Base-by-base conservation (phyloP, 1,139 yeast species). In the Magnusiomyces clavatus region DNA sequence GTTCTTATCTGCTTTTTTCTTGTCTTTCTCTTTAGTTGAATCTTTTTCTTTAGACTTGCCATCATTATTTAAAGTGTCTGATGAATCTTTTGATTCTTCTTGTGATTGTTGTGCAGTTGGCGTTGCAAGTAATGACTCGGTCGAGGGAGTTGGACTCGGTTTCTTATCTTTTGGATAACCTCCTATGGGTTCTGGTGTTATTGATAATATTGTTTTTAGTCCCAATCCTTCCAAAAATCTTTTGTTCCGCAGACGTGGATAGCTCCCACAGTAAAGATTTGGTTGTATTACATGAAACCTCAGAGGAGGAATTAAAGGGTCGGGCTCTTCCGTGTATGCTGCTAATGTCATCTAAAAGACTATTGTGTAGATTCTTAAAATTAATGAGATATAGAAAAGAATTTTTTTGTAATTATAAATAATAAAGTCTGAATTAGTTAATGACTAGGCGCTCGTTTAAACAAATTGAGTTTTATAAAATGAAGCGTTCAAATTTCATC, bases 261-360 rank as follows among this genome's bases (percentile, higher is more conserved):
- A 86, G 1, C 95, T 84, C 0, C 97, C 97, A 48, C 97, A 72
- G 62, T 82, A 86, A 3, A 90, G 71, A 51, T 77, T 74, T 1
- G 86, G 80, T 61, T 85, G 86, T 1, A 89, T 81, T 6, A 80
- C 75, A 49, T 82, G 81, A 68, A 85, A 92, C 58, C 89, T 75
- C 56, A 89, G 73, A 0, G 97, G 97, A 0, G 97, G 94, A 0
- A 85, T 83, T 45, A 84, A 20, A 12, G 31, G 41, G 40, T 46
- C 48, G 6, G 44, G 44, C 24, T 12, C 43, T 13, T 38, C 49
- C 2, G 20, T 46, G 13, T 46, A 20, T 35, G 29, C 16, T 40
- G 14, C 16, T 46, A 29, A 19, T 36, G 43, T 46, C 48, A 20
- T 40, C 12, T 24, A 8, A 24, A 24, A 24, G 31, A 5, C 31